phyloP scores from a whole-genome alignment of 129 eudicot genomes.

The Centella asiatica region DNA sequence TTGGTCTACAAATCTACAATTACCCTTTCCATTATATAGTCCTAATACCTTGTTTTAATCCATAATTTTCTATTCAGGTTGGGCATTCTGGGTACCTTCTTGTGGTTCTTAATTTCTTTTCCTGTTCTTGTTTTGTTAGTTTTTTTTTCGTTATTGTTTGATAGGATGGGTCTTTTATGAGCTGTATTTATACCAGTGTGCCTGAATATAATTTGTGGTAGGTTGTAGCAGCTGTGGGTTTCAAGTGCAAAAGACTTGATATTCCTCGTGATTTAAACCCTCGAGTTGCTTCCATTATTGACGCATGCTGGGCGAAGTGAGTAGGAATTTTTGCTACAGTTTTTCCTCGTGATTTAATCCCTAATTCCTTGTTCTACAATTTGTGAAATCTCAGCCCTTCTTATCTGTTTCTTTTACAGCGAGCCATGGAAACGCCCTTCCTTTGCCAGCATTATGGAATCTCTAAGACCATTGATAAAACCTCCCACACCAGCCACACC shows the following conservation, averaged over 20 bases:
- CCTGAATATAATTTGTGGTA: conserved; percentile 7
- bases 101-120: not conserved
- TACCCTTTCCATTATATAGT: not conserved
- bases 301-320: conserved; percentile 93
- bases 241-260: conserved; percentile 57
- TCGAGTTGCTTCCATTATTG: conserved; percentile 65
- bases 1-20: not conserved
- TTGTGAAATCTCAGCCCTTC: not conserved
- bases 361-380: not conserved
- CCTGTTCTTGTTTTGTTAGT: not conserved
- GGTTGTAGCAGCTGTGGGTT: conserved; percentile 93
- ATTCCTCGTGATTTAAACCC: conserved; percentile 68
- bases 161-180: not conserved
- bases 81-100: not conserved
- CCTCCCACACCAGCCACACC: conserved; percentile 31
- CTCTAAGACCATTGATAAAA: conserved; percentile 50
- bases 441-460: conserved; percentile 65
- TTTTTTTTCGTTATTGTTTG: not conserved
- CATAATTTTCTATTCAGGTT: not conserved
- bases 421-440: conserved; percentile 89
- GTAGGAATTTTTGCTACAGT: conserved; percentile 17
- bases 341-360: too few relatives aligned
- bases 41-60: not conserved
- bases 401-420: conserved; percentile 27
- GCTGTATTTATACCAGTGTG: not conserved